A percentile compares a stretch with the other conserved stretches of the same genome.
These are phyloP conservation scores for Aspergillus oerlinghausenensis DNA, from an alignment of 2,329 filamentous ascomycete species.

Conservation along the genomic window DNA sequence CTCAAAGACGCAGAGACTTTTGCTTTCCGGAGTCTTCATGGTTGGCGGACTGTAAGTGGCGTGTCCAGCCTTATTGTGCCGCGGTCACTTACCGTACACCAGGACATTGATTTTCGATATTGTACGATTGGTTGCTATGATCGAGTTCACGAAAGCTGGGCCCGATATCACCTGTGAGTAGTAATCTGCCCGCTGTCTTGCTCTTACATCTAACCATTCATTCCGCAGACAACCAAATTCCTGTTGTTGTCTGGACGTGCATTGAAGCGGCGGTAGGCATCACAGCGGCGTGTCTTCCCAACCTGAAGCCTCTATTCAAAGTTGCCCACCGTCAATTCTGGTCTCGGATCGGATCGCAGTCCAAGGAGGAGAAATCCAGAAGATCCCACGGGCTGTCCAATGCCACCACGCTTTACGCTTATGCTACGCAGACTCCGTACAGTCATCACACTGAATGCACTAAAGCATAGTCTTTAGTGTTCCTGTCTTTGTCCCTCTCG, in stretches of 20 bases:
- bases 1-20: conserved; percentile 17
- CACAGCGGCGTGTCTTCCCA: conserved; percentile 26
- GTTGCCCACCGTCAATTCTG: conserved; percentile 15
- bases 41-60: conserved; percentile 25
- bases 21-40: conserved; percentile 25
- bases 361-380: neutral
- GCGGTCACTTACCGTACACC: neutral
- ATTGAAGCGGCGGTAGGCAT: conserved; percentile 27
- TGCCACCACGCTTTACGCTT: neutral
- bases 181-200: neutral
- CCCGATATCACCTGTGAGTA: conserved; percentile 28
- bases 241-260: conserved; percentile 27
- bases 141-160: conserved; percentile 17
- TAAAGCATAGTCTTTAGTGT: neutral
- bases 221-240: conserved; percentile 24
- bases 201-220: neutral
- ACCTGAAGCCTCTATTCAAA: conserved; percentile 24
- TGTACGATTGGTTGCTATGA: conserved; percentile 24
- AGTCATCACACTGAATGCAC: neutral
- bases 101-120: conserved; percentile 26
- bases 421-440: neutral
- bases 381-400: neutral
- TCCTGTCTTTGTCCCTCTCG: neutral
- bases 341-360: conserved; percentile 13
- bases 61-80: neutral